A percentile compares a stretch with the other conserved stretches of the same genome.
These are phyloP conservation scores for Botryosphaeria agaves DNA, from an alignment of 2,329 filamentous ascomycete species.

Conservation along the genomic window DNA sequence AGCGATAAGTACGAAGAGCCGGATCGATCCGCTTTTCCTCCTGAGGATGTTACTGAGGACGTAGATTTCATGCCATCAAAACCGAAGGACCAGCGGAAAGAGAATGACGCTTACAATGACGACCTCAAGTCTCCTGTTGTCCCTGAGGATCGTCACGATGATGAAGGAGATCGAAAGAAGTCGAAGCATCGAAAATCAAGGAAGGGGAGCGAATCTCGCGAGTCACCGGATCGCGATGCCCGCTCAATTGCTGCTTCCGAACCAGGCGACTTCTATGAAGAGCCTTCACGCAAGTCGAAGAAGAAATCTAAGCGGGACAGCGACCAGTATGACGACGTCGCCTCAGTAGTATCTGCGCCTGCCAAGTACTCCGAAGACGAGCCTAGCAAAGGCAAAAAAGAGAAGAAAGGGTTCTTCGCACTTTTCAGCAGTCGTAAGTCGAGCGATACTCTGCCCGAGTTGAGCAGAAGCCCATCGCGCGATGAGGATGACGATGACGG, in stretches of 20 bases:
- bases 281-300: slow-evolving; percentile 17
- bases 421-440: slow-evolving; percentile 28
- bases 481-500: slow-evolving; percentile 22
- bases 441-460: slow-evolving; percentile 16
- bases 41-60: not conserved
- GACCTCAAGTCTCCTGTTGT: slow-evolving; percentile 6
- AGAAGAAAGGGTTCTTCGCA: slow-evolving; percentile 27
- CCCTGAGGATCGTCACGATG: slow-evolving; percentile 12
- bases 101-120: slow-evolving; percentile 2
- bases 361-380: slow-evolving; percentile 22
- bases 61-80: too few species aligned
- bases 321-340: slow-evolving; percentile 23
- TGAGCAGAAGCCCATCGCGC: slow-evolving; percentile 15
- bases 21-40: too few species aligned
- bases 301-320: slow-evolving; percentile 21
- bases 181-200: slow-evolving; percentile 16
- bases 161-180: slow-evolving; percentile 15
- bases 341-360: slow-evolving; percentile 22
- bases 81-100: not conserved
- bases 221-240: slow-evolving; percentile 19
- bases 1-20: slow-evolving; percentile 1
- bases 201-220: slow-evolving; percentile 12
- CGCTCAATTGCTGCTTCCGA: slow-evolving; percentile 24
- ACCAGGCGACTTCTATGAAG: slow-evolving; percentile 20
- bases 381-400: slow-evolving; percentile 18